Evolutionary conservation across 2,329 filamentous ascomycete genomes (phyloP).

Genomic region (Botrytis cinerea): DNA sequence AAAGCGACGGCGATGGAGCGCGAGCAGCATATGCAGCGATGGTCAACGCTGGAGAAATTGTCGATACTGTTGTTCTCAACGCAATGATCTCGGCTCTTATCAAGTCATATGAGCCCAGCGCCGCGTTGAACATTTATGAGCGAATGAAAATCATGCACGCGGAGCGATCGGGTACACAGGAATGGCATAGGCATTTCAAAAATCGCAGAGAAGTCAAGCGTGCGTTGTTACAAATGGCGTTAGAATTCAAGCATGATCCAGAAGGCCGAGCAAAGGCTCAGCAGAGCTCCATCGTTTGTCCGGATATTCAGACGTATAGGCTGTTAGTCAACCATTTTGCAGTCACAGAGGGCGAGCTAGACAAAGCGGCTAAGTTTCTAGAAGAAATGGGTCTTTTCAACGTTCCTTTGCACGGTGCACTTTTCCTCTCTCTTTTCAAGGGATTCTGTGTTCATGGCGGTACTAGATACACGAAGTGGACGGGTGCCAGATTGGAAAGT

Average conservation of each 20-base stretch:
- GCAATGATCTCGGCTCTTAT: constrained; percentile 80
- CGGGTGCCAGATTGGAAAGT: constrained; percentile 62
- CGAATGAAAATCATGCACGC: constrained; percentile 67
- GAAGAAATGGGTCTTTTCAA: constrained; percentile 75
- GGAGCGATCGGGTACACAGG: constrained; percentile 29
- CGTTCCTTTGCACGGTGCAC: constrained; percentile 69
- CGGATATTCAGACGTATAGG: constrained; percentile 77
- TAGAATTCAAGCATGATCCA: constrained; percentile 56
- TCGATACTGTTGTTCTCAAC: constrained; percentile 86
- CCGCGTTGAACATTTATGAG: constrained; percentile 78
- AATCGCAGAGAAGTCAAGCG: constrained; percentile 48
- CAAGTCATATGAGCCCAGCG: constrained; percentile 70
- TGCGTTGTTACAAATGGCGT: constrained; percentile 59
- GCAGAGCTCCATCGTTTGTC: constrained; percentile 63
- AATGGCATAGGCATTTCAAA: constrained; percentile 44
- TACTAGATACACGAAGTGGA: constrained; percentile 69
- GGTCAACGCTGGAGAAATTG: constrained; percentile 80
- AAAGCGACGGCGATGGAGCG: constrained; percentile 71
- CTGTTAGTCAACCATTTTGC: constrained; percentile 78
- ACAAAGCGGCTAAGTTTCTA: constrained; percentile 69
- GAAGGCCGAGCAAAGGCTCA: constrained; percentile 59
- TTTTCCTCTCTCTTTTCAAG: constrained; percentile 81
- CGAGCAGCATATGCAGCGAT: constrained; percentile 78
- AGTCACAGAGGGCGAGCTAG: constrained; percentile 66
- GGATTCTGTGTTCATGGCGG: constrained; percentile 78